phyloP scores from a whole-genome alignment of 2,329 filamentous ascomycete genomes.

The Pseudopithomyces chartarum region DNA sequence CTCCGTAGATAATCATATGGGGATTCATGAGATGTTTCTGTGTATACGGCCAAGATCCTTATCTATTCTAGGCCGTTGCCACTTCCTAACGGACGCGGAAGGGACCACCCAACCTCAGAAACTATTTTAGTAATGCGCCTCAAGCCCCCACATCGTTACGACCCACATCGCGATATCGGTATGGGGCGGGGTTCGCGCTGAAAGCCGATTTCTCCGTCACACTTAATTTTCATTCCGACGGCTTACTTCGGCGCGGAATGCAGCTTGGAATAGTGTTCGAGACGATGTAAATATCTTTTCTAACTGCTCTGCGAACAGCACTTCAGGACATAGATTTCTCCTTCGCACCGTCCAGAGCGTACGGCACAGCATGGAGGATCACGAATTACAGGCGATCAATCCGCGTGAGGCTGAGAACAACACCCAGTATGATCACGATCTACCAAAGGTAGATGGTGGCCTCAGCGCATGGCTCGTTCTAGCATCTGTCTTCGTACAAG shows the following conservation, averaged over 20 bases:
- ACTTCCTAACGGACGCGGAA: no score
- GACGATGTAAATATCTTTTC: no score
- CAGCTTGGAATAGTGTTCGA: no score
- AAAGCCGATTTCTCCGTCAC: neutral
- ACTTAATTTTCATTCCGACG: neutral
- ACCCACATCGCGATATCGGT: neutral
- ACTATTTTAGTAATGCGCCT: neutral
- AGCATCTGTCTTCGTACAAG: neutral
- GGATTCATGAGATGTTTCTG: no score
- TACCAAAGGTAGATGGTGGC: neutral
- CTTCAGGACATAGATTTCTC: neutral
- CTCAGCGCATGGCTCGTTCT: neutral
- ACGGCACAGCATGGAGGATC: neutral
- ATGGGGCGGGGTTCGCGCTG: neutral
- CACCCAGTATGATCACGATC: neutral
- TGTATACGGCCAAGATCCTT: no score
- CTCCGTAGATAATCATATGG: no score
- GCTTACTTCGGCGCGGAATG: neutral
- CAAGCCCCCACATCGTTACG: neutral
- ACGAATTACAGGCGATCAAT: constrained; percentile 3
- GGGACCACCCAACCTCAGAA: neutral
- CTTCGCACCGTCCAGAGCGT: no score
- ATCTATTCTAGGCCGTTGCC: no score
- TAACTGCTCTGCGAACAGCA: neutral
- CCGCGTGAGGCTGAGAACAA: neutral